Percentiles rank a stretch among this genome's conserved stretches.
Conservation (phyloP, 2,329 filamentous ascomycete species). For the Daldinia sp. region DNA sequence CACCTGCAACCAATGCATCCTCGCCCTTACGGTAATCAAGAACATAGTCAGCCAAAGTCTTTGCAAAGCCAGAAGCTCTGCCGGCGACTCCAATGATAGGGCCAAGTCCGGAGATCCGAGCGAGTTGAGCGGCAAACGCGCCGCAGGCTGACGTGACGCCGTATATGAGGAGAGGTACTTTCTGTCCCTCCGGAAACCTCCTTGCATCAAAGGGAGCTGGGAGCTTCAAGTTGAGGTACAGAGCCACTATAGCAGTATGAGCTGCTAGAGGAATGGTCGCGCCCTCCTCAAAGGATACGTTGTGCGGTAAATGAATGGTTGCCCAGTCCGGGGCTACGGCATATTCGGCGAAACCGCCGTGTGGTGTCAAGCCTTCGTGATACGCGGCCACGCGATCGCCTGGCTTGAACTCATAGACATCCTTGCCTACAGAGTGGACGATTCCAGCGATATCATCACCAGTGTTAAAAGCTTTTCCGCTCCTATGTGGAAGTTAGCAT, state of each 20-base stretch:
- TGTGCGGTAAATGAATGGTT: constrained; percentile 57
- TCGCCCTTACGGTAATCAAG: constrained; percentile 40
- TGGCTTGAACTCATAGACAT: constrained; percentile 60
- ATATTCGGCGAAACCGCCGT: constrained; percentile 59
- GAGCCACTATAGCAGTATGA: constrained; percentile 57
- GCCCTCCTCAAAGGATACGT: constrained; percentile 56
- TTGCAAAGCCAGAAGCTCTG: constrained; percentile 27
- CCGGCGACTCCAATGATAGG: constrained; percentile 42
- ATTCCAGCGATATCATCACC: constrained; percentile 62
- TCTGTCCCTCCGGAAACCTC: constrained; percentile 11
- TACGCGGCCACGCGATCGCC: constrained; percentile 70
- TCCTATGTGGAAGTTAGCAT: constrained; percentile 35
- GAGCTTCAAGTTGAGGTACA: constrained; percentile 55
- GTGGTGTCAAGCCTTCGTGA: constrained; percentile 55
- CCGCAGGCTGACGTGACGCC: constrained; percentile 38
- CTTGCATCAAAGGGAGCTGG: constrained; percentile 48
- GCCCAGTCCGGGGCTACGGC: constrained; percentile 56
- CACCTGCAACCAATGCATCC: constrained; percentile 24
- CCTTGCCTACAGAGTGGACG: constrained; percentile 61
- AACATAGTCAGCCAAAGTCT: constrained; percentile 33
- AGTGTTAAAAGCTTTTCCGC: constrained; percentile 49
- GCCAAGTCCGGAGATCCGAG: constrained; percentile 36
- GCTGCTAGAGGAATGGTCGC: constrained; percentile 59
- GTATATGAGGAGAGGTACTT: constrained; percentile 35
- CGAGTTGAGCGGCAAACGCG: constrained; percentile 36